Conservation (phyloP, 495 filamentous ascomycete genomes). For the Pseudoneurospora amorphoporcata region DNA sequence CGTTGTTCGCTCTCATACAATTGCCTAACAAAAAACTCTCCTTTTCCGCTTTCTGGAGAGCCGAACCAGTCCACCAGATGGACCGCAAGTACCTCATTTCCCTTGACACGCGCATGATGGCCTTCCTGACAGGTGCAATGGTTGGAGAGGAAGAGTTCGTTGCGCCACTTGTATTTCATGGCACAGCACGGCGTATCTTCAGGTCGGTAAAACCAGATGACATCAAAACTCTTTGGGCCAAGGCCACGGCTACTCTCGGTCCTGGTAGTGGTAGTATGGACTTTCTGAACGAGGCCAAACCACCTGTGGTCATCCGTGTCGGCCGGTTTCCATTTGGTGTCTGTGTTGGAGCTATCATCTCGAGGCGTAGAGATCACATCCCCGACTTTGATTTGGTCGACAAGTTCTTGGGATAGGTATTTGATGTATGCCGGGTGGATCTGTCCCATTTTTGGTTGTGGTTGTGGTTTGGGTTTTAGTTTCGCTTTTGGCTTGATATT, state of each 20-base stretch:
- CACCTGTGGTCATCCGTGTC: conserved; percentile 39
- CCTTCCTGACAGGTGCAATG: conserved; percentile 57
- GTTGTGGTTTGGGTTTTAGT: background rate
- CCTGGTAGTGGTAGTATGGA: conserved; percentile 23
- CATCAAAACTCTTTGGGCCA: conserved; percentile 36
- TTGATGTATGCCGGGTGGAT: background rate
- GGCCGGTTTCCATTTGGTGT: conserved; percentile 45
- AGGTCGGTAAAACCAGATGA: conserved; percentile 63
- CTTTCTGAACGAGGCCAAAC: conserved; percentile 56
- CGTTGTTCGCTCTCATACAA: conserved; percentile 45
- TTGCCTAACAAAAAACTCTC: conserved; percentile 56
- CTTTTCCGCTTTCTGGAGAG: conserved; percentile 25
- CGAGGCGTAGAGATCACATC: conserved; percentile 34
- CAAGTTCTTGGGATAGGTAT: conserved; percentile 1
- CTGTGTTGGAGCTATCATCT: conserved; percentile 24
- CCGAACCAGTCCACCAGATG: conserved; percentile 47
- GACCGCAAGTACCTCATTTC: conserved; percentile 41
- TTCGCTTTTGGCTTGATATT: background rate
- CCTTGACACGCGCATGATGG: conserved; percentile 28
- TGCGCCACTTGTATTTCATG: conserved; percentile 53
- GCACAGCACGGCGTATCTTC: conserved; percentile 54
- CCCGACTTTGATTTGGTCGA: conserved; percentile 21
- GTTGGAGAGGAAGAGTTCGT: conserved; percentile 68
- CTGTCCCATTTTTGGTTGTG: background rate
- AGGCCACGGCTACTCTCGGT: background rate